Base-by-base conservation (phyloP, 2,329 filamentous ascomycete species). In the Phoma sp. region DNA sequence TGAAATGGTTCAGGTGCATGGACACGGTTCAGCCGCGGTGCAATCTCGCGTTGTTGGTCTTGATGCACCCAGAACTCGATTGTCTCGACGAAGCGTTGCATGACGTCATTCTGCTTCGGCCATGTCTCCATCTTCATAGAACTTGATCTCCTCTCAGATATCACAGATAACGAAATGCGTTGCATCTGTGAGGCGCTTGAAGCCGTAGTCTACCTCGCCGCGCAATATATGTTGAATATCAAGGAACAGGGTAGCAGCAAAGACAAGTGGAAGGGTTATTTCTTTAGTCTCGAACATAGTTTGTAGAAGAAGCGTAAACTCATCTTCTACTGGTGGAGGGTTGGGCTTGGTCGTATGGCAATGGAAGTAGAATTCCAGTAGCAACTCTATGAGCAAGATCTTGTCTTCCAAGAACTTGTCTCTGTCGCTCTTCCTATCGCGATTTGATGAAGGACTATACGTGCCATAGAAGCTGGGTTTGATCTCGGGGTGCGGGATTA, bases 381-480 rank as follows among this genome's bases (percentile, higher is more conserved):
- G 57, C 30, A 71, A 55, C 25, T 62, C 50, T 10, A 71, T 48
- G 17, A 76, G 50, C 14, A 76, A 55, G 29, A 69, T 66, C 39
- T 70, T 72, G 55, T 76, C 72, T 59, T 76, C 72, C 4, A 67
- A 55, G 48, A 71, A 74, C 53, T 73, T 73, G 18, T 73, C 54
- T 14, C 56, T 45, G 7, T 57, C 21, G 25, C 52, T 67, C 63
- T 72, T 75, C 30, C 57, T 49, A 4, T 54, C 39, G 47, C 73
- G 63, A 53, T 74, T 55, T 17, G 60, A 66, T 4, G 59, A 61
- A 1, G 69, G 64, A 40, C 73, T 40, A 56, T 75, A 75, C 1
- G 30, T 61, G 11, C 70, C 69, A 46, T 67, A 74, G 36, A 62
- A 59, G 0, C 66, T 69, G 20, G 53, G 55, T 39, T 65, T 70